Evolutionary conservation across 2,329 filamentous ascomycete species (phyloP), one percentile per base, ranked within the genome.

Genomic region (Hypoxylon sp.): DNA sequence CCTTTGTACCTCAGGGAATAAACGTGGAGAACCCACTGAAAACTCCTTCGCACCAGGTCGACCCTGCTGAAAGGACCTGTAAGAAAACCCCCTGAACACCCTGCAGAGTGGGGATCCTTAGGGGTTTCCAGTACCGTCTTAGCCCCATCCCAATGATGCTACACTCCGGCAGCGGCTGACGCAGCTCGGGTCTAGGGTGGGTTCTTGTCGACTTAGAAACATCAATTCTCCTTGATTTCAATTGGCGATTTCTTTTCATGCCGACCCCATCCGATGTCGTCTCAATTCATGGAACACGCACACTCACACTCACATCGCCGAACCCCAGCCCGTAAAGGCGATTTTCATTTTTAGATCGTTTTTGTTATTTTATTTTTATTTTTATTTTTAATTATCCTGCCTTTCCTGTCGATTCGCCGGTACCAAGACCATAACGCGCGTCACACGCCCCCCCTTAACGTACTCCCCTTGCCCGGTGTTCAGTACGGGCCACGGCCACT

Each of bases 241-340:
- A 59, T 57, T 51, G 46, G 49, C 19, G 48, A 32, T 9, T 16
- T 48, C 27, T 38, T 35, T 15, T 21, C 23, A 43, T 29, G 23
- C 56, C 48, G 56, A 46, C 52, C n/a, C 45, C 41, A 57, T 53
- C 56, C 49, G 52, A 59, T 57, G 52, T 54, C 49, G 53, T 57
- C 42, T 52, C 42, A 42, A 13, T 55, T 47, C 46, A 37, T 38
- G 37, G 37, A 51, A 55, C 46, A 34, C 46, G 51, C 51, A 58
- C 43, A 44, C 6, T 5, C 26, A 29, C 30, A 30, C 16, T 35
- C 13, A 15, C 13, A 27, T 41, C 7, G 11, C 17, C 27, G 12
- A 6, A 25, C 9, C 9, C 21, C n/a, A n/a, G n/a, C n/a, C n/a
- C n/a, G n/a, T n/a, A n/a, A n/a, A n/a, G n/a, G n/a, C n/a, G n/a